Conservation (phyloP, 495 filamentous ascomycete genomes). For the Immersiella caudata region DNA sequence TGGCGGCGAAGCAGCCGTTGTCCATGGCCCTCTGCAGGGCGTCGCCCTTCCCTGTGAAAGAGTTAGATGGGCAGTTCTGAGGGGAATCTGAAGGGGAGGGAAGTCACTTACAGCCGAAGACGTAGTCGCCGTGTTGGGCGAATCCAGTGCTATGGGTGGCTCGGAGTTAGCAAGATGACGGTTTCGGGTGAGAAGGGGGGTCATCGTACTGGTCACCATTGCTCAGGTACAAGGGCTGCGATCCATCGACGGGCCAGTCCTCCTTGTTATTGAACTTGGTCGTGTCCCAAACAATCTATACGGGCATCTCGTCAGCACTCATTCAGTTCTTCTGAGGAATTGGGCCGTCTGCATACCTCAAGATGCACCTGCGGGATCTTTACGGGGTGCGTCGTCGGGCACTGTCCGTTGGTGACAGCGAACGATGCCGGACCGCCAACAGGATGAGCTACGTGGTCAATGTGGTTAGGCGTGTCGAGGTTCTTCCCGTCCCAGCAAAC, state of each 20-base stretch:
- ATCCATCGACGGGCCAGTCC: constrained; percentile 50
- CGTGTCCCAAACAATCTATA: constrained; percentile 56
- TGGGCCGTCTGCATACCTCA: constrained; percentile 32
- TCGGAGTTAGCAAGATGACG: not conserved
- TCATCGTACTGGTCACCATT: constrained; percentile 43
- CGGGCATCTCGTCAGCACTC: too few species aligned
- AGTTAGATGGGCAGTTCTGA: not conserved
- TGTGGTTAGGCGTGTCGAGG: constrained; percentile 54
- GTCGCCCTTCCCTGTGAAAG: not conserved
- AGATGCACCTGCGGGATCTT: constrained; percentile 56
- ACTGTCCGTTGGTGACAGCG: constrained; percentile 43
- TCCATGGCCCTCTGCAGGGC: constrained; percentile 40
- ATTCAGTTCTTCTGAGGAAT: not conserved
- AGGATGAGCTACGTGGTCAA: constrained; percentile 51
- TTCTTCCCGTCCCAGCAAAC: constrained; percentile 60
- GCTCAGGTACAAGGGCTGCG: constrained; percentile 53
- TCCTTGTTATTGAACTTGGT: constrained; percentile 48
- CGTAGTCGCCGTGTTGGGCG: constrained; percentile 53
- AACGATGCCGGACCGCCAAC: constrained; percentile 50
- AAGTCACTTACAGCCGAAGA: constrained; percentile 46
- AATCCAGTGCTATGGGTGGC: constrained; percentile 25
- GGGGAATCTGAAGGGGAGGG: not conserved
- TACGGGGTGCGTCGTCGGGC: constrained; percentile 52
- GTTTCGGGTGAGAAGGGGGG: not conserved
- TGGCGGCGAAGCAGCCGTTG: constrained; percentile 44